phyloP scores from a whole-genome alignment of 148 eudicot genomes.

The Nepenthes mirabilis region DNA sequence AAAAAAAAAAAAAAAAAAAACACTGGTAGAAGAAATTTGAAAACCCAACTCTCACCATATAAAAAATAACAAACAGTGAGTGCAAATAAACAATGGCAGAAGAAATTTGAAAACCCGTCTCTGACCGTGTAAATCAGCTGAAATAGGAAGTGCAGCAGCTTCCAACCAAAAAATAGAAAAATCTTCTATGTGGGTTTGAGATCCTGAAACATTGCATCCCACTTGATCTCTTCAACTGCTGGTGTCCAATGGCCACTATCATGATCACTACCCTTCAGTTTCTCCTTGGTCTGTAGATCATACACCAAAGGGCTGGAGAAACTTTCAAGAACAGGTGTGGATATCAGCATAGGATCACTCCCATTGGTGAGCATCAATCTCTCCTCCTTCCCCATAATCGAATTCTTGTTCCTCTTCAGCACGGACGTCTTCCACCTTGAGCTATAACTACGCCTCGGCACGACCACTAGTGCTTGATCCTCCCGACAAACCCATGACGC shows the following conservation, averaged over 20 bases:
- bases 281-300: slow-evolving; percentile 20
- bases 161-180: too few relatives aligned
- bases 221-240: slow-evolving; percentile 47
- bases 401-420: slow-evolving; percentile 29
- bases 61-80: too few relatives aligned
- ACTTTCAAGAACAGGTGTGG: slow-evolving; percentile 32
- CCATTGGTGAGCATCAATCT: slow-evolving; percentile 40
- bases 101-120: too few relatives aligned
- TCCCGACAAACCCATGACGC: slow-evolving; percentile 22
- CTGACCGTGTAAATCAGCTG: too few relatives aligned
- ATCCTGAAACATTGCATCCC: slow-evolving; percentile 83
- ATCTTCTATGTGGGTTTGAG: slow-evolving; percentile 46
- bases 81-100: too few relatives aligned
- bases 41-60: too few relatives aligned
- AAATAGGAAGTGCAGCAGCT: too few relatives aligned
- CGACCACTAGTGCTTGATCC: slow-evolving; percentile 21
- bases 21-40: too few relatives aligned
- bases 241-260: slow-evolving; percentile 39
- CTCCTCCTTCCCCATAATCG: slow-evolving; percentile 15
- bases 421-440: slow-evolving; percentile 50
- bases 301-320: slow-evolving; percentile 43
- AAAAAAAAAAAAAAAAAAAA: too few relatives aligned
- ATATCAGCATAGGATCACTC: slow-evolving; percentile 23
- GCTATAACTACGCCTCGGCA: slow-evolving; percentile 20
- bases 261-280: slow-evolving; percentile 8